Evolutionary conservation across 1,139 yeast genomes (phyloP), one percentile per base, ranked within the genome.

Genomic region (Pichia sp.): DNA sequence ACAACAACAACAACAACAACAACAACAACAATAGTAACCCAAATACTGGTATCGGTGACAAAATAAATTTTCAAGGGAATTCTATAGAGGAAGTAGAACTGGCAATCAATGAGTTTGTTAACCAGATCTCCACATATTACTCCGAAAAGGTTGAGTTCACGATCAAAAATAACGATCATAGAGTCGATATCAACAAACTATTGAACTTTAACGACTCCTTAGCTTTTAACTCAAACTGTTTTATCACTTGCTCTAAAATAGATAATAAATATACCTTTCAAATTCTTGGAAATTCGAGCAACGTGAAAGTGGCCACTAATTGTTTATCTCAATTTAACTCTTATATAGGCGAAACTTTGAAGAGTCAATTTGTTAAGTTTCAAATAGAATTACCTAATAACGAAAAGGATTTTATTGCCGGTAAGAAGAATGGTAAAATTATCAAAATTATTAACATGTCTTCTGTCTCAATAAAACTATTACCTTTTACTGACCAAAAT

Each of bases 401-500:
- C 46, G 95, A 89, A 63, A 83, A 85, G 60, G 97, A 90, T 54
- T 93, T 93, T 64, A 85, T 93, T 56, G 87, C 95, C 53, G 99
- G 99, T 47, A 93, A 92, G 70, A 93, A 93, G 69, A 90, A 90
- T 69, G 99, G 99, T 50, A 93, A 93, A 67, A 76, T 93, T 52
- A 76, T 84, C 61, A 87, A 92, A 65, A 88, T 93, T 56, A 83
- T 89, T 77, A 87, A 85, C 62, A 81, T 80, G 59, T 76, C 89
- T 31, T 76, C 79, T 52, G 81, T 81, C 49, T 67, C 79, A 23
- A 80, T 93, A 50, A 80, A 81, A 60, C 82, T 90, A 64, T 70
- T 75, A 44, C 82, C 88, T 3, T 79, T 81, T 62, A 84, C 77
- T 63, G 93, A 88, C 59, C 80, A 80, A 66, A 87, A 82, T 64